Evolutionary conservation across 306 rosid species (phyloP).

Genomic region (Mimosa bimucronata): DNA sequence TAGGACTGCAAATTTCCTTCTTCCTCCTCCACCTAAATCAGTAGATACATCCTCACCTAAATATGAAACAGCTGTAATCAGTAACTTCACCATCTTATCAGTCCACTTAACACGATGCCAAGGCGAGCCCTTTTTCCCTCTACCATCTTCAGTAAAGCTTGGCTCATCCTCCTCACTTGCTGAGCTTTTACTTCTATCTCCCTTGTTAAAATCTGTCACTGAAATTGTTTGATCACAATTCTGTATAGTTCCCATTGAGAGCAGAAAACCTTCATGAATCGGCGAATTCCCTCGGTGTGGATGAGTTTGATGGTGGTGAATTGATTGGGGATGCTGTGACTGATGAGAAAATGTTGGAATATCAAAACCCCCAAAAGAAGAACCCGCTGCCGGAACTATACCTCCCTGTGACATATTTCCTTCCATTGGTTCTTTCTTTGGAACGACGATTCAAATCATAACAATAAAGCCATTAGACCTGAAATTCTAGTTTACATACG

Average conservation of each 20-base stretch:
- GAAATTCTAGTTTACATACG: slow-evolving; percentile 27
- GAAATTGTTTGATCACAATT: slow-evolving; percentile 66
- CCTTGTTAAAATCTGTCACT: slow-evolving; percentile 62
- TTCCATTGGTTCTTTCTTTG: slow-evolving; percentile 67
- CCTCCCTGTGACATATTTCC: slow-evolving; percentile 82
- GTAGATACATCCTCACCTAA: slow-evolving; percentile 66
- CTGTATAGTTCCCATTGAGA: slow-evolving; percentile 62
- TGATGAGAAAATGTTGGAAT: slow-evolving; percentile 70
- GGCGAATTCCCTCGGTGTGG: slow-evolving; percentile 68
- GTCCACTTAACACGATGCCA: slow-evolving; percentile 99
- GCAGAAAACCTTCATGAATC: slow-evolving; percentile 65
- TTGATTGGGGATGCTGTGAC: slow-evolving; percentile 59
- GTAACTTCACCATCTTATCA: slow-evolving; percentile 89
- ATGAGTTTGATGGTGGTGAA: slow-evolving; percentile 60
- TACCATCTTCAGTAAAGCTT: slow-evolving; percentile 72
- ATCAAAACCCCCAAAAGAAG: slow-evolving; percentile 77
- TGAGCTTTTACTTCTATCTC: slow-evolving; percentile 72
- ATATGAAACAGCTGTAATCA: slow-evolving; percentile 90
- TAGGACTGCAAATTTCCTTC: slow-evolving; percentile 63
- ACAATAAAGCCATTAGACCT: slow-evolving; percentile 32
- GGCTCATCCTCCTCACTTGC: slow-evolving; percentile 85
- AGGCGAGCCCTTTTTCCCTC: slow-evolving; percentile 78
- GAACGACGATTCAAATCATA: slow-evolving; percentile 49
- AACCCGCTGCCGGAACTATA: slow-evolving; percentile 60
- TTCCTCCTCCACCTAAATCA: slow-evolving; percentile 59